Conservation (phyloP, 2,329 filamentous ascomycete species). For the Epichloe hybrida region DNA sequence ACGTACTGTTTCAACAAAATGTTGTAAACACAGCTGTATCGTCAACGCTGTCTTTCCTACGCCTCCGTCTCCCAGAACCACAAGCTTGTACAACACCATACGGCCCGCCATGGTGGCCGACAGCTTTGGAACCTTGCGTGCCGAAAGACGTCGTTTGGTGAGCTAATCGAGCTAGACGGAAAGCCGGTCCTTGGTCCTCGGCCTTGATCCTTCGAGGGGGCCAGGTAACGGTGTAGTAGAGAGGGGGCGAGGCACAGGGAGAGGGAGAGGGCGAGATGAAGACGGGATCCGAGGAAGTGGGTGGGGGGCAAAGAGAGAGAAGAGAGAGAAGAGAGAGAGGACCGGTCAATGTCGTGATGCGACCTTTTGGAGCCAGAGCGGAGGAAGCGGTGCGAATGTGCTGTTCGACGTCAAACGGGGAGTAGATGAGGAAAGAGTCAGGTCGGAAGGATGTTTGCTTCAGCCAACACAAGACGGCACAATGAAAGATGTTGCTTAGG, state of each 20-base stretch:
- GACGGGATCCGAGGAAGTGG: background rate
- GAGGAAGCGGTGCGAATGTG: background rate
- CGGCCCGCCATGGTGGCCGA: slow-evolving; percentile 61
- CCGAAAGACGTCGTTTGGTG: background rate
- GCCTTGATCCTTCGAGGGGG: background rate
- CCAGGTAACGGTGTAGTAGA: background rate
- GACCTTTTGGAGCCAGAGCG: background rate
- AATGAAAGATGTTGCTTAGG: slow-evolving; percentile 2
- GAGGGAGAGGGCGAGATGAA: background rate
- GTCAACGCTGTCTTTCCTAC: slow-evolving; percentile 90
- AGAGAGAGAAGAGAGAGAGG: background rate
- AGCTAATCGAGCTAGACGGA: background rate
- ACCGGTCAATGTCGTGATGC: background rate
- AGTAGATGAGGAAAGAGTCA: slow-evolving; percentile 1
- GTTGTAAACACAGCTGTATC: slow-evolving; percentile 93
- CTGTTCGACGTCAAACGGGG: slow-evolving; percentile 4
- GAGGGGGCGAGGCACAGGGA: background rate
- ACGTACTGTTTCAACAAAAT: slow-evolving; percentile 87
- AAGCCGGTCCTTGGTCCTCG: background rate
- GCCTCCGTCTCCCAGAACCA: slow-evolving; percentile 87
- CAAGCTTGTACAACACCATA: slow-evolving; percentile 92
- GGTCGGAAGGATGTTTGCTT: slow-evolving; percentile 5
- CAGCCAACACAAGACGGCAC: slow-evolving; percentile 3
- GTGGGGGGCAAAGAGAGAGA: background rate
- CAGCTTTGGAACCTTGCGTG: background rate